Conservation (phyloP, 1,139 yeast species). For the Casaregolazyma lundiana region DNA sequence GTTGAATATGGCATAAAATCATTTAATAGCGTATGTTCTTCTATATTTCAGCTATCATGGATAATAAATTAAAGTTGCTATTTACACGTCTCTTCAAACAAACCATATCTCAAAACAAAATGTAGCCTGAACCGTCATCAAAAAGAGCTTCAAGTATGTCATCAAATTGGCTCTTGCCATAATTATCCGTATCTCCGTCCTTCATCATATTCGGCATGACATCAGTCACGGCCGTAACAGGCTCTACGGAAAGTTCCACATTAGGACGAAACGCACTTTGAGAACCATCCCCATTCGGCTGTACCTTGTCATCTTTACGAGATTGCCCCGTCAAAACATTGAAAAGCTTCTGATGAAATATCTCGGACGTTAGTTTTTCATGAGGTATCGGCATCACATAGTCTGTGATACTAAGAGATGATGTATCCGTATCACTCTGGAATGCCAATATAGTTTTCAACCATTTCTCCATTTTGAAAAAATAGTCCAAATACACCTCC, state of each 20-base stretch:
- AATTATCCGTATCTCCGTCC: background rate
- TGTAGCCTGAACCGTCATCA: background rate
- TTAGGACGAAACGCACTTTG: background rate
- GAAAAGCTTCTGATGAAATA: background rate
- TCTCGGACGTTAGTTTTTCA: background rate
- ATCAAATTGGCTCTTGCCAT: background rate
- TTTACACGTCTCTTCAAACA: background rate
- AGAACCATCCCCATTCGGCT: background rate
- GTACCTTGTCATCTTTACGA: background rate
- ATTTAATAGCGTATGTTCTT: too few species aligned
- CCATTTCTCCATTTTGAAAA: slow-evolving; percentile 2
- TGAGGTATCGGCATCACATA: background rate
- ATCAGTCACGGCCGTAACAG: background rate
- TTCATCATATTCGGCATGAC: background rate
- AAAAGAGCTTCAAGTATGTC: background rate
- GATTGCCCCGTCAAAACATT: background rate
- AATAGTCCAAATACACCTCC: slow-evolving; percentile 3
- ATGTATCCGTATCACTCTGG: background rate
- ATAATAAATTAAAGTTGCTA: too few species aligned
- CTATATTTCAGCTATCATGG: too few species aligned
- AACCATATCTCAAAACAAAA: background rate
- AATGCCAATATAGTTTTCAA: background rate
- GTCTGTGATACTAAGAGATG: background rate
- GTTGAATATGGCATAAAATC: too few species aligned
- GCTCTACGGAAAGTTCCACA: background rate